Conservation (phyloP, 2,329 filamentous ascomycete species). For the Ophiostoma sp. region DNA sequence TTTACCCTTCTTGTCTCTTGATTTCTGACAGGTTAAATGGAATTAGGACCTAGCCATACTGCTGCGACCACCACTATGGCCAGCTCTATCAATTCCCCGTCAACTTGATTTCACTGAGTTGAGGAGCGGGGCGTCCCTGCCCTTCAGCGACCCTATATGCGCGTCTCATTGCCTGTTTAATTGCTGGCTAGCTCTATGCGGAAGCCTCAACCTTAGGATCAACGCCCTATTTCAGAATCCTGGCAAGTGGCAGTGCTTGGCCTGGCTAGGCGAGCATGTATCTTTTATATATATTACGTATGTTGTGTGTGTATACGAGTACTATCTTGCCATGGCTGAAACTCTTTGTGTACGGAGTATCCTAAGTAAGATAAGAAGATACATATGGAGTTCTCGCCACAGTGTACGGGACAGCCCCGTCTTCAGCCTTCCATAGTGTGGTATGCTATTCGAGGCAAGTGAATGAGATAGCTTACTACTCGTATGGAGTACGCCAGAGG, state of each 20-base stretch:
- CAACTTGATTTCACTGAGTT: neutral
- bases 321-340: no score
- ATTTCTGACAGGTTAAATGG: neutral
- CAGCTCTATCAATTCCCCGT: neutral
- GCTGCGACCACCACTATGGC: neutral
- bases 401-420: neutral
- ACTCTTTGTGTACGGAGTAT: no score
- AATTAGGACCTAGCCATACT: neutral
- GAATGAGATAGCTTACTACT: no score
- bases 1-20: neutral
- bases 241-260: conserved; percentile 9
- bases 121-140: conserved; percentile 19
- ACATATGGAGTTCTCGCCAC: no score
- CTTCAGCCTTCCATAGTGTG: neutral
- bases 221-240: conserved; percentile 11
- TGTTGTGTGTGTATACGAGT: no score
- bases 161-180: conserved; percentile 17
- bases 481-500: neutral
- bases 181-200: conserved; percentile 15
- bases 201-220: conserved; percentile 15
- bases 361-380: no score
- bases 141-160: conserved; percentile 19
- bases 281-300: no score
- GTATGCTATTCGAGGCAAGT: no score
- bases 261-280: neutral